Base-by-base conservation (phyloP, 1,284 basidiomycete genomes). In the Schizopora paradoxa region DNA sequence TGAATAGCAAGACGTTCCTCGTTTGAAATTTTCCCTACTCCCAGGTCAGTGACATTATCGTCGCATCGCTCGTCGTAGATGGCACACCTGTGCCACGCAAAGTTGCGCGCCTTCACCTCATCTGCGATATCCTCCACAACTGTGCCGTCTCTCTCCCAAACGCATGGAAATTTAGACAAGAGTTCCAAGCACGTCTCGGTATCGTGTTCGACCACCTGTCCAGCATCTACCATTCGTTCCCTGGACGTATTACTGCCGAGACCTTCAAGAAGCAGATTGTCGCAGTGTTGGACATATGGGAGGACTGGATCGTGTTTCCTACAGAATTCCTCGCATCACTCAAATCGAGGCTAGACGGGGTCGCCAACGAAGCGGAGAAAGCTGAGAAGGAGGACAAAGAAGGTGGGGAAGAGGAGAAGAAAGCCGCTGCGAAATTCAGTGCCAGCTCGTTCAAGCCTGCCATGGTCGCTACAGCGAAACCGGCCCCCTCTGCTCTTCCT, bases 81-180 rank as follows among this genome's bases (percentile, higher is more conserved):
- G 72, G 77, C 13, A 99, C 96, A 0, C 86, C 96, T 0, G 86
- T 99, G 8, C 94, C 96, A 28, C 82, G 94, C 53, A 99, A 99
- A 63, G 79, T 99, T 39, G 91, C 96, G 5, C 82, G 96, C 6
- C 77, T 99, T 21, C 86, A 97, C 66, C 77, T 97, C 37, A 89
- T 99, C 44, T 97, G 93, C 58, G 96, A 99, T 60, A 96, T 99
- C 52, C 74, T 99, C 22, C 93, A 98, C 69, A 99, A 99, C 62
- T 92, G 91, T 2, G 93, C 91, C 29, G 86, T 85, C 4, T 71
- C 90, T 3, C 74, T 93, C 6, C 85, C 89, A 2, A 89, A 86
- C 63, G 91, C 91, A 13, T 97, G 93, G 93, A 91, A 90, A 61
- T 97, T 91, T 65, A 82, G 94, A 26, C 82, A 89, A 51, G 87